Conservation (phyloP, 108 stramenopile species). For the Cyclotella kingstonii region DNA sequence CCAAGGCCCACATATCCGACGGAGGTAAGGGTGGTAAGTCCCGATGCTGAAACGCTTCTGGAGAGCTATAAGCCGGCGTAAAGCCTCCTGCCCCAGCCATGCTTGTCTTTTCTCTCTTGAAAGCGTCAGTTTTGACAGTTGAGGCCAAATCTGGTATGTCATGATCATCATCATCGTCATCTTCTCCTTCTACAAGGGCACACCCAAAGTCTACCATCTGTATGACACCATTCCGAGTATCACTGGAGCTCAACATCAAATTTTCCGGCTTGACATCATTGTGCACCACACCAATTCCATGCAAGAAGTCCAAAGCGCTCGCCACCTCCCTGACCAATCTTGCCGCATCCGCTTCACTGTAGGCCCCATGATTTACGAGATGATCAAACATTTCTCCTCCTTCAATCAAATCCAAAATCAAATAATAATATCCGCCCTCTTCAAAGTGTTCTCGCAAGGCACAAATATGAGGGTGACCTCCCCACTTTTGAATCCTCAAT, state of each 20-base stretch:
- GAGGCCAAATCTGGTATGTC: constrained; percentile 27
- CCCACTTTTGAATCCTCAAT: constrained; percentile 68
- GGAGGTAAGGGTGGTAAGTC: constrained; percentile 39
- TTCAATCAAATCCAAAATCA: constrained; percentile 75
- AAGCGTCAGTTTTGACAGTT: too few relatives aligned
- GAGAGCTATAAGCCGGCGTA: constrained; percentile 81
- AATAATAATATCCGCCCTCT: constrained; percentile 59
- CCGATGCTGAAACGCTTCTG: constrained; percentile 55
- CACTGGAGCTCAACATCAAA: constrained; percentile 67
- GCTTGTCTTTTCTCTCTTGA: constrained; percentile 11
- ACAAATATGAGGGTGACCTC: constrained; percentile 84
- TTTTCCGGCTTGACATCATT: constrained; percentile 88
- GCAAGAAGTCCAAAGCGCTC: constrained; percentile 65
- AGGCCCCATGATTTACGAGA: constrained; percentile 77
- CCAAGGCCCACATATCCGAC: constrained; percentile 82
- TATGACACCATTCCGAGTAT: constrained; percentile 55
- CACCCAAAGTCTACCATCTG: constrained; percentile 89
- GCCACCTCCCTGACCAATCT: constrained; percentile 73
- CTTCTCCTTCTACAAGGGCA: constrained; percentile 53
- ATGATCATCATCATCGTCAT: constrained; percentile 45
- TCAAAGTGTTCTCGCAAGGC: constrained; percentile 73
- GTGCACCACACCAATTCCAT: constrained; percentile 78
- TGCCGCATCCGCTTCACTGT: constrained; percentile 79
- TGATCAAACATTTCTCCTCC: constrained; percentile 91
- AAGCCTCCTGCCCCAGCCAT: constrained; percentile 25